These are phyloP conservation scores for Sporisorium graminicola DNA, from an alignment of 1,284 basidiomycete species.

Conservation along the genomic window DNA sequence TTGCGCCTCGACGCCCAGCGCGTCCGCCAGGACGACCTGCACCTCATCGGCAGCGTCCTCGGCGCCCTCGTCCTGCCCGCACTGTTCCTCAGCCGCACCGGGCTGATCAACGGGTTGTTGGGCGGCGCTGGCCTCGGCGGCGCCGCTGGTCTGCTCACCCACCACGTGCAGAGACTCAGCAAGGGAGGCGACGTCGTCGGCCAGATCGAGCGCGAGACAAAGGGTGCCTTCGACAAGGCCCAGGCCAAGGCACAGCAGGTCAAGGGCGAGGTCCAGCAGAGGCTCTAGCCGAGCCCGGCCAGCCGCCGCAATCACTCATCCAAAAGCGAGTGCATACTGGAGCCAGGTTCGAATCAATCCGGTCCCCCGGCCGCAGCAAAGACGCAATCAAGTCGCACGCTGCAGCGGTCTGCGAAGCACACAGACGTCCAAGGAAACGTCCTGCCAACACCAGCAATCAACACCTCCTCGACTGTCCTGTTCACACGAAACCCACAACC, in stretches of 20 bases:
- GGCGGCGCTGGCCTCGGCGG: conserved; percentile 65
- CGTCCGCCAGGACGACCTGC: conserved; percentile 61
- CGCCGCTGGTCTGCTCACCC: conserved; percentile 52
- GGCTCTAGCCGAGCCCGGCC: too few relatives aligned
- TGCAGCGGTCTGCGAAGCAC: too few relatives aligned
- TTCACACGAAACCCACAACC: too few relatives aligned
- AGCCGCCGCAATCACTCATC: too few relatives aligned
- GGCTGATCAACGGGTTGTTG: conserved; percentile 63
- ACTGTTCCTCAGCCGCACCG: conserved; percentile 58
- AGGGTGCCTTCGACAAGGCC: conserved; percentile 3
- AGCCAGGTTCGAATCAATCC: too few relatives aligned
- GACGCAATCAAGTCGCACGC: too few relatives aligned
- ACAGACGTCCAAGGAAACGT: too few relatives aligned
- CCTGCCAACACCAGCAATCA: too few relatives aligned
- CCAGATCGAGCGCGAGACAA: background rate
- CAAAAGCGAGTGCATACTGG: too few relatives aligned
- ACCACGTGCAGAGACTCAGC: conserved; percentile 41
- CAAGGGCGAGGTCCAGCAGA: conserved; percentile 19
- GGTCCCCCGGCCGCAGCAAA: too few relatives aligned
- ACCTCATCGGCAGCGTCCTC: conserved; percentile 62
- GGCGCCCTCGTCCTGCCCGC: conserved; percentile 63
- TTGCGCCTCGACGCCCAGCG: conserved; percentile 41
- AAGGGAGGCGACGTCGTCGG: background rate
- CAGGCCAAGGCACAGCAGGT: conserved; percentile 15
- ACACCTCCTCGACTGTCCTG: too few relatives aligned